phyloP scores from a whole-genome alignment of 257 asterid species.

The Penstemon barbatus region DNA sequence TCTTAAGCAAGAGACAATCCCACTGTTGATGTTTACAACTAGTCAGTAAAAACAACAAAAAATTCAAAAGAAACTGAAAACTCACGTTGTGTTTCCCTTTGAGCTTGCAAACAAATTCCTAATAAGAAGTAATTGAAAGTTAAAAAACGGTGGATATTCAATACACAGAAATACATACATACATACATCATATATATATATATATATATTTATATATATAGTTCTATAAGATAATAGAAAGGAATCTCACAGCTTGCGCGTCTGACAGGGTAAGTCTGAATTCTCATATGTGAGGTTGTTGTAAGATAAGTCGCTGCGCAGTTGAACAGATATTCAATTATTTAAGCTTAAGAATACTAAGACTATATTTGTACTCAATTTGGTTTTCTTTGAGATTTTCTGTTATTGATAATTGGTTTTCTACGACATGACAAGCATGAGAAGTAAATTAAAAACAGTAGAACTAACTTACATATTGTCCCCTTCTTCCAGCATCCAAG shows the following conservation, averaged over 20 bases:
- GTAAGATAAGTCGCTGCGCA: constrained; percentile 60
- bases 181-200: not conserved
- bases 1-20: too few relatives aligned
- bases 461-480: constrained; percentile 41
- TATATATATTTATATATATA: not conserved
- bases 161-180: not conserved
- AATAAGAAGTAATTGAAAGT: constrained; percentile 17
- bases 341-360: too few relatives aligned
- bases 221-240: not conserved
- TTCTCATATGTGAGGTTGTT: constrained; percentile 49
- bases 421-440: too few relatives aligned
- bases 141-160: constrained; percentile 13
- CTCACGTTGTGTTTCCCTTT: constrained; percentile 52
- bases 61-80: constrained; percentile 13
- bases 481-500: constrained; percentile 51
- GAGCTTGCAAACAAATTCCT: constrained; percentile 70
- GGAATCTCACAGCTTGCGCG: constrained; percentile 47
- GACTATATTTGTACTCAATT: too few relatives aligned
- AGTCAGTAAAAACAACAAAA: too few relatives aligned
- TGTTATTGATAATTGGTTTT: too few relatives aligned
- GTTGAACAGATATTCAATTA: too few relatives aligned
- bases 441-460: not conserved
- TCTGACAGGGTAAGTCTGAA: constrained; percentile 38
- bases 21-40: too few relatives aligned
- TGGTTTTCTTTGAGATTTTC: too few relatives aligned